Percentiles rank a stretch among this genome's conserved stretches.
These are phyloP conservation scores for Polytolypa hystricis DNA, from an alignment of 2,329 filamentous ascomycete species.

Conservation along the genomic window DNA sequence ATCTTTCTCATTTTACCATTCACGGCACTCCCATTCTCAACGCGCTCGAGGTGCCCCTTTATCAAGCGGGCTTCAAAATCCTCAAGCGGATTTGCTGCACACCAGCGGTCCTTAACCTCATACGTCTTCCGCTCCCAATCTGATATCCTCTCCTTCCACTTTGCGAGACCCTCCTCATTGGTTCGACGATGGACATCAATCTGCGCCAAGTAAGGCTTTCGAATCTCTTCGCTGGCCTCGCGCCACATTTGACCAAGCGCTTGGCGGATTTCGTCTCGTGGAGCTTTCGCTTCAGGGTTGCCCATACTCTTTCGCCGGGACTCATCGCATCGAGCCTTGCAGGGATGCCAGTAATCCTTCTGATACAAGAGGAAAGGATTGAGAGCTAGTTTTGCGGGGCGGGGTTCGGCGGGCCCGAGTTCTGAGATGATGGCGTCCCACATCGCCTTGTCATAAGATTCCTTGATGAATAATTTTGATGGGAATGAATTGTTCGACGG, in stretches of 20 bases:
- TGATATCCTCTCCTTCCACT: conserved; percentile 61
- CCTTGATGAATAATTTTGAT: conserved; percentile 23
- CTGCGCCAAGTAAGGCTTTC: conserved; percentile 65
- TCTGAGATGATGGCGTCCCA: conserved; percentile 44
- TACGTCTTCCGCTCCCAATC: conserved; percentile 33
- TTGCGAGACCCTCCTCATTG: conserved; percentile 51
- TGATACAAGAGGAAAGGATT: conserved; percentile 89
- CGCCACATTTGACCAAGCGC: conserved; percentile 90
- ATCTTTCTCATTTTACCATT: conserved; percentile 6
- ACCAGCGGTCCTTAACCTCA: conserved; percentile 32
- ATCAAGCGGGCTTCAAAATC: conserved; percentile 6
- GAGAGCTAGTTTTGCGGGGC: conserved; percentile 60
- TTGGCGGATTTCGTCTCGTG: conserved; percentile 63
- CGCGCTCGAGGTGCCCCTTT: conserved; percentile 3
- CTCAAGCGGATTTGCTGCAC: conserved; percentile 26
- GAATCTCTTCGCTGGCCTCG: conserved; percentile 57
- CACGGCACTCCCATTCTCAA: neutral
- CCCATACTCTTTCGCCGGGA: conserved; percentile 54
- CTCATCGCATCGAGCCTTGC: conserved; percentile 57
- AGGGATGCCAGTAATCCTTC: conserved; percentile 56
- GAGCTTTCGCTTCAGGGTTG: conserved; percentile 56
- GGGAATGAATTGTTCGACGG: conserved; percentile 12
- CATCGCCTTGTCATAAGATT: conserved; percentile 48
- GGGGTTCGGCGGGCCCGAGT: conserved; percentile 64
- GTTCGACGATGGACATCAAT: conserved; percentile 58